Conservation (phyloP, 805 yeast genomes). For the Sugiyamaella americana region DNA sequence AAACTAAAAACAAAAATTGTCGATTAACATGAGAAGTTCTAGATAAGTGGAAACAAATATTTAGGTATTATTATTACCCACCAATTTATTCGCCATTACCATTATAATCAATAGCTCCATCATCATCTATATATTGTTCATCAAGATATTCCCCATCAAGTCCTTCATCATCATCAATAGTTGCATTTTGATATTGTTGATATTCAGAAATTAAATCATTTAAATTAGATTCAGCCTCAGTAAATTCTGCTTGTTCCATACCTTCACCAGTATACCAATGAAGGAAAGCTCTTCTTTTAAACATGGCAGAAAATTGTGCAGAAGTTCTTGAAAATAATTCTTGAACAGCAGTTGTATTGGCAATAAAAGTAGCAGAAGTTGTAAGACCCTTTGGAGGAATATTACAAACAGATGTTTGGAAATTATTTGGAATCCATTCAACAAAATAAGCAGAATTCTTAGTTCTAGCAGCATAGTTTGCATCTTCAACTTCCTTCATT, state of each 20-base stretch:
- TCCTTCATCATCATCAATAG: slow-evolving; percentile 56
- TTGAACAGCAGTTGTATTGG: slow-evolving; percentile 91
- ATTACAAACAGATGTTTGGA: slow-evolving; percentile 90
- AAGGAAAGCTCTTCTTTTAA: slow-evolving; percentile 87
- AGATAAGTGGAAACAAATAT: too few species aligned
- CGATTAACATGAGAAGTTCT: too few species aligned
- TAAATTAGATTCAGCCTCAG: slow-evolving; percentile 92
- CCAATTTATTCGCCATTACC: too few species aligned
- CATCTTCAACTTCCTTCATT: slow-evolving; percentile 91
- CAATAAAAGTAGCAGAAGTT: slow-evolving; percentile 89
- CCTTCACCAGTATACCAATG: slow-evolving; percentile 97
- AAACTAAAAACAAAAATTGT: too few species aligned
- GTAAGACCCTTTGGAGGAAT: slow-evolving; percentile 83
- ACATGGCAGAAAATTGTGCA: slow-evolving; percentile 88
- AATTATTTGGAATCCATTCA: slow-evolving; percentile 96
- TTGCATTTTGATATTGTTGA: slow-evolving; percentile 90
- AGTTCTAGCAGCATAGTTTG: slow-evolving; percentile 79
- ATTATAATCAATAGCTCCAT: slow-evolving; percentile 6
- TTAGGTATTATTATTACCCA: too few species aligned
- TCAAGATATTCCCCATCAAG: slow-evolving; percentile 39
- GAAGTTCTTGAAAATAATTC: slow-evolving; percentile 88
- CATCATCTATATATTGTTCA: slow-evolving; percentile 13
- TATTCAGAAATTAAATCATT: slow-evolving; percentile 84
- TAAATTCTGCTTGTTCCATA: slow-evolving; percentile 93
- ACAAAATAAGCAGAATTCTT: slow-evolving; percentile 79